Evolutionary conservation across 2,329 filamentous ascomycete genomes (phyloP).

Genomic region (Geosmithia flava): DNA sequence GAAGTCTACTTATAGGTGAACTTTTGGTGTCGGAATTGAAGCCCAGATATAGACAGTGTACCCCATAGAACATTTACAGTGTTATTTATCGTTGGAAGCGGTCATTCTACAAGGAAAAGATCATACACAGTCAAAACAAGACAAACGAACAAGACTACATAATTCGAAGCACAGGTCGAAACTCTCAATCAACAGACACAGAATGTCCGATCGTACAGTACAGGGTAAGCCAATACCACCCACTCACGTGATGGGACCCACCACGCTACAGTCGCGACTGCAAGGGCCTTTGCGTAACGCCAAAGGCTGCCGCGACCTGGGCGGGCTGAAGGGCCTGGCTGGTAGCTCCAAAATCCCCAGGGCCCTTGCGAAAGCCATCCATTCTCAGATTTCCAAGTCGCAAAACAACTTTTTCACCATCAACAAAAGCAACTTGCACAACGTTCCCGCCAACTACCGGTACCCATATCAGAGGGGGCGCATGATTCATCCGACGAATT

Average conservation of each 20-base stretch:
- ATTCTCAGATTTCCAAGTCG: constrained; percentile 3
- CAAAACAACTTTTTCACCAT: not conserved
- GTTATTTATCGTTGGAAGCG: too few relatives aligned
- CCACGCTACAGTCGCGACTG: constrained; percentile 9
- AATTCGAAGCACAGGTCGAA: not conserved
- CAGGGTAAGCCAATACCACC: not conserved
- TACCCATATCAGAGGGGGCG: not conserved
- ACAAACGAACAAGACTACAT: too few relatives aligned
- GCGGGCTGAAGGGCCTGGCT: constrained; percentile 6
- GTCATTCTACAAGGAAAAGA: too few relatives aligned
- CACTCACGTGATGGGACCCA: constrained; percentile 17
- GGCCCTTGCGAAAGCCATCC: constrained; percentile 14
- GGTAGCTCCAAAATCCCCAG: constrained; percentile 13
- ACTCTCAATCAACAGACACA: not conserved
- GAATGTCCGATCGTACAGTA: not conserved
- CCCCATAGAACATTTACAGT: too few relatives aligned
- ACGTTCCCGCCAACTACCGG: not conserved
- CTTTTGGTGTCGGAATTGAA: too few relatives aligned
- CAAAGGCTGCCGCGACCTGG: constrained; percentile 10
- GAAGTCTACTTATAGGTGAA: too few relatives aligned
- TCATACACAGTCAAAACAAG: too few relatives aligned
- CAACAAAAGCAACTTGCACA: not conserved
- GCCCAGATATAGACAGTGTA: too few relatives aligned
- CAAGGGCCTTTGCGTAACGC: not conserved
- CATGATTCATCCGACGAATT: too few relatives aligned